Conservation (phyloP, 179 eudicot species). For the Actinidia chinensis region DNA sequence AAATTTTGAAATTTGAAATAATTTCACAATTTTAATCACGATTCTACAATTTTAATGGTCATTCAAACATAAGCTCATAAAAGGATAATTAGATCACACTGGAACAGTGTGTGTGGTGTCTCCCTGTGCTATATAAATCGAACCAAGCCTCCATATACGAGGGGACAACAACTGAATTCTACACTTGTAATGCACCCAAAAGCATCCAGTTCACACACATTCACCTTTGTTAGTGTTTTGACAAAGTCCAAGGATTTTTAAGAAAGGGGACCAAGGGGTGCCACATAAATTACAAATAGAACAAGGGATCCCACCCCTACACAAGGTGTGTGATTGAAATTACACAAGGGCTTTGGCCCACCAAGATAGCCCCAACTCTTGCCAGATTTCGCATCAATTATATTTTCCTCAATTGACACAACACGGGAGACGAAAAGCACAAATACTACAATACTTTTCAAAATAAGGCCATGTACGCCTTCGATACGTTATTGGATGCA, state of each 20-base stretch:
- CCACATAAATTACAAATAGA: neutral
- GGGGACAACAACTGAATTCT: neutral
- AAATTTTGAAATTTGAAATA: neutral
- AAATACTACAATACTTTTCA: neutral
- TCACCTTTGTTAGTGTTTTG: no score
- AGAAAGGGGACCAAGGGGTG: slow-evolving; percentile 9
- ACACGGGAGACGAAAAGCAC: no score
- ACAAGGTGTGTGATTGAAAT: no score
- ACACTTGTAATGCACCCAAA: neutral
- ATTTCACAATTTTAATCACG: neutral
- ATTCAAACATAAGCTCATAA: neutral
- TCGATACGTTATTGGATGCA: no score
- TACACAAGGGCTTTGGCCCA: slow-evolving; percentile 2
- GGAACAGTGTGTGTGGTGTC: neutral
- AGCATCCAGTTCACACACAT: neutral
- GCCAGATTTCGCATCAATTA: neutral
- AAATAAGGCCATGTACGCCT: no score
- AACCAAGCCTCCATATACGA: neutral
- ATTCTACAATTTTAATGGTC: neutral
- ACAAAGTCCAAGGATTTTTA: neutral
- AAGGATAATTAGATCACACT: slow-evolving; percentile 2
- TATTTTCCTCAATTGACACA: no score
- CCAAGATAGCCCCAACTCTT: neutral
- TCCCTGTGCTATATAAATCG: neutral
- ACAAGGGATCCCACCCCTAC: neutral